Evolutionary conservation across 257 asterid genomes (phyloP).

Genomic region (Solanum corneliomulleri): DNA sequence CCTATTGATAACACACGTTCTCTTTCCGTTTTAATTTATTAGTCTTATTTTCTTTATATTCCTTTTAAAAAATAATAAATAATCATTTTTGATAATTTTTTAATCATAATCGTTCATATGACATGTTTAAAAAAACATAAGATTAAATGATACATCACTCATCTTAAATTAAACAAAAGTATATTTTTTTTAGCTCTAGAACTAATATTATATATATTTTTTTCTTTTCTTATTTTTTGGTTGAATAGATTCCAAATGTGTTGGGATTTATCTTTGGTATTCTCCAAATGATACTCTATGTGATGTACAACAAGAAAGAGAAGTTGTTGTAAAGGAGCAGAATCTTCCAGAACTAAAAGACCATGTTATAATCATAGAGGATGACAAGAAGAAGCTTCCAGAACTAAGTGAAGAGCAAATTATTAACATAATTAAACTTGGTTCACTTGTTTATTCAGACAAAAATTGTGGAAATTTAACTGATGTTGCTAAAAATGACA

Average conservation of each 20-base stretch:
- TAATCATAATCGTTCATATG: background rate
- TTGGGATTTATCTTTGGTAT: slow-evolving; percentile 47
- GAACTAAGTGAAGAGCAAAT: slow-evolving; percentile 31
- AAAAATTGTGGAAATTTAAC: background rate
- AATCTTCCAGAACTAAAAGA: slow-evolving; percentile 14
- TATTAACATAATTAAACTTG: slow-evolving; percentile 27
- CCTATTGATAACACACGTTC: background rate
- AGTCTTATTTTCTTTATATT: background rate
- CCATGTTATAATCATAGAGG: slow-evolving; percentile 10
- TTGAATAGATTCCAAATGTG: slow-evolving; percentile 32
- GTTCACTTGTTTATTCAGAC: background rate
- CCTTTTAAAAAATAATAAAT: too few relatives aligned
- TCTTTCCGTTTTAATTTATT: too few relatives aligned
- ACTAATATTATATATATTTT: too few relatives aligned
- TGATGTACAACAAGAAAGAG: slow-evolving; percentile 26
- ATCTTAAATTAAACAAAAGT: too few relatives aligned
- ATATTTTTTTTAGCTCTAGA: too few relatives aligned
- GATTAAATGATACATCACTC: too few relatives aligned
- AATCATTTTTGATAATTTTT: too few relatives aligned
- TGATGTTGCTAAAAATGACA: background rate
- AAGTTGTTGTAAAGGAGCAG: background rate
- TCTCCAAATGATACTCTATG: slow-evolving; percentile 33
- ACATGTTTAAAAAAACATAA: background rate
- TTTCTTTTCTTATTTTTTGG: background rate
- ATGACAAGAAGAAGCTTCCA: slow-evolving; percentile 9